Evolutionary conservation across 768 basidiomycete genomes (phyloP).

Genomic region (Mycena amicta): DNA sequence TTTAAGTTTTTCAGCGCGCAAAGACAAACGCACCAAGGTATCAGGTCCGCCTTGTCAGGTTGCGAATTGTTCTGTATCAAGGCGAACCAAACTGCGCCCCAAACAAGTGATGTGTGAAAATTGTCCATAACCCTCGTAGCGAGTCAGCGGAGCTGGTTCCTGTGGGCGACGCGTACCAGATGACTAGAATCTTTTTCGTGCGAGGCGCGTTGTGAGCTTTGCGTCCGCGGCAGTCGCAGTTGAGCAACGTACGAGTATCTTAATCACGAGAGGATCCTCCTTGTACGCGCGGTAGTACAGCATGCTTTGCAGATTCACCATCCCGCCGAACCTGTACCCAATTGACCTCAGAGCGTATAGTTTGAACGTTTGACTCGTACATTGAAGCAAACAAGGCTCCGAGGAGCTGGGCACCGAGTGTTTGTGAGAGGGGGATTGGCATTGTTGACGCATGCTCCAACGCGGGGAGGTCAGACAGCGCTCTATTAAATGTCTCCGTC

Average conservation of each 20-base stretch:
- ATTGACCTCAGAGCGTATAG: neutral
- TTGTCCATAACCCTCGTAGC: conserved; percentile 30
- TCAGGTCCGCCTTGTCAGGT: conserved; percentile 26
- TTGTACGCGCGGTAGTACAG: conserved; percentile 13
- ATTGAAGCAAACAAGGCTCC: neutral
- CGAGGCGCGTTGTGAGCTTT: neutral
- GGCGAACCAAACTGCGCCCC: conserved; percentile 35
- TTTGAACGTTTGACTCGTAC: neutral
- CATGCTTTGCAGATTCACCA: conserved; percentile 9
- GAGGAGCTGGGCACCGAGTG: neutral
- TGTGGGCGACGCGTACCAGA: conserved; percentile 13
- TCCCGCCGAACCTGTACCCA: conserved; percentile 6
- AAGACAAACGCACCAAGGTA: conserved; percentile 29
- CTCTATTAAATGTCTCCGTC: too few relatives aligned
- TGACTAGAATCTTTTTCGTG: conserved; percentile 3
- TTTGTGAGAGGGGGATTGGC: neutral
- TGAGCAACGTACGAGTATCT: conserved; percentile 1
- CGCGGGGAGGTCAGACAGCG: too few relatives aligned
- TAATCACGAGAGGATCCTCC: conserved; percentile 4
- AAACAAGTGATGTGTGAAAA: conserved; percentile 35
- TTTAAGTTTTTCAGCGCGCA: neutral
- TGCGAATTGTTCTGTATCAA: conserved; percentile 33
- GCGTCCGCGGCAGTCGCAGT: neutral
- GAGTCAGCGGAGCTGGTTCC: neutral
- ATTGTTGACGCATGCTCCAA: too few relatives aligned